Percentiles rank a stretch among this genome's conserved stretches.
Evolutionary conservation across 2,329 filamentous ascomycete species (phyloP).

Genomic region (Colletotrichum plurivorum): DNA sequence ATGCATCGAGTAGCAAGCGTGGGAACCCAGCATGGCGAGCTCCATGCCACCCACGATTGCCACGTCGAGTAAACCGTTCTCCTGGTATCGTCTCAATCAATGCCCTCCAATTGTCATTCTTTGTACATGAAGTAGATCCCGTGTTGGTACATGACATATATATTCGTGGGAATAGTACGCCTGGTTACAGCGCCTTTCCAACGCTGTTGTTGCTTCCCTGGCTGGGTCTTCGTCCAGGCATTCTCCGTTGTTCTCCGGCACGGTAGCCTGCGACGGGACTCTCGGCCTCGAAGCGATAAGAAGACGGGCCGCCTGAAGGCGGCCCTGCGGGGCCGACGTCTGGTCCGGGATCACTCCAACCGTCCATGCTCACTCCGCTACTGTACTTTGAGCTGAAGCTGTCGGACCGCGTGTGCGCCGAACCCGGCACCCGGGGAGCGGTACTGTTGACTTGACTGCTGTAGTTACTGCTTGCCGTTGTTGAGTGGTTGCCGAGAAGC

Average conservation of each 20-base stretch:
- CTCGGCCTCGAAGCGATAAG: conserved; percentile 45
- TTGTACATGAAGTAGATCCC: conserved; percentile 30
- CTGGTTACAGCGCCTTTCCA: conserved; percentile 38
- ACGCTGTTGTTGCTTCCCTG: conserved; percentile 39
- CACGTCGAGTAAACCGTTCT: conserved; percentile 4
- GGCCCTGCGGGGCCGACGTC: conserved; percentile 61
- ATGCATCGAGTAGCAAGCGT: not conserved
- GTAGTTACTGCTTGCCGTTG: conserved; percentile 49
- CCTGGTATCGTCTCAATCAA: not conserved
- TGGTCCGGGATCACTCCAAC: conserved; percentile 69
- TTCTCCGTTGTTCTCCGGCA: conserved; percentile 35
- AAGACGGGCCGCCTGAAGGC: conserved; percentile 8
- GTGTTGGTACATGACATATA: conserved; percentile 15
- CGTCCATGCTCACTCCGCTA: conserved; percentile 62
- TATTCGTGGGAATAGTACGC: not conserved
- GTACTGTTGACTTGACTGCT: conserved; percentile 43
- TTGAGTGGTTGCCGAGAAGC: conserved; percentile 53
- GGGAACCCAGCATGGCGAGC: not conserved
- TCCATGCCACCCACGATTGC: not conserved
- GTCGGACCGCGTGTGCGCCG: conserved; percentile 52
- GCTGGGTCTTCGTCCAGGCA: conserved; percentile 23
- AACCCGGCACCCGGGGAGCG: conserved; percentile 43
- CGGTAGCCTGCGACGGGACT: conserved; percentile 44
- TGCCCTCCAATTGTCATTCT: conserved; percentile 12
- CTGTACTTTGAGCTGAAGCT: conserved; percentile 64